Conservation (phyloP, 352 stramenopile genomes). For the Phytopythium sindhum region DNA sequence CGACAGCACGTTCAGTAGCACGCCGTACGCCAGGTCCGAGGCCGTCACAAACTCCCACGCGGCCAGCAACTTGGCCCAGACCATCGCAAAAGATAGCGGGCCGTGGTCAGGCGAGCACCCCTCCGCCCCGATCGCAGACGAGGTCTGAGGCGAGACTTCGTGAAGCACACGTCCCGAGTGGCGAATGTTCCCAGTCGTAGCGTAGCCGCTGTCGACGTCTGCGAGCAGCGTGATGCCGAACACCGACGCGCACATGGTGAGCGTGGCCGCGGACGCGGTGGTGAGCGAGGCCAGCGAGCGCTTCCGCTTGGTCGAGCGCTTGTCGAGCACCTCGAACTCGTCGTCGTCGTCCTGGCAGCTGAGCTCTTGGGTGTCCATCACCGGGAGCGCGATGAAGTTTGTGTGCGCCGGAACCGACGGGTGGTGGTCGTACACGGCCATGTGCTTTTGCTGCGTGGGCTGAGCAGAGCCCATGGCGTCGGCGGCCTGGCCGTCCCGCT, state of each 20-base stretch:
- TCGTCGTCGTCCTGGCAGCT: conserved; percentile 22
- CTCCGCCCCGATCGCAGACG: conserved; percentile 27
- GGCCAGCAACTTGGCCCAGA: conserved; percentile 29
- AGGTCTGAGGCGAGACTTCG: conserved; percentile 30
- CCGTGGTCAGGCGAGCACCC: conserved; percentile 18
- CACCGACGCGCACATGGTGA: conserved; percentile 67
- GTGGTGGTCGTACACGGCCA: conserved; percentile 20
- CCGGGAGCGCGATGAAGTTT: conserved; percentile 8
- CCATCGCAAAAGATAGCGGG: conserved; percentile 26
- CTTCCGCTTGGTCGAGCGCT: conserved; percentile 26
- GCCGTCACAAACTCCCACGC: conserved; percentile 52
- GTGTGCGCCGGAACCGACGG: not conserved
- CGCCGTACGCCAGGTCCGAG: conserved; percentile 59
- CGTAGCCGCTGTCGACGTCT: conserved; percentile 39
- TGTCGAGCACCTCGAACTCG: conserved; percentile 16
- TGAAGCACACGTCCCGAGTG: conserved; percentile 59
- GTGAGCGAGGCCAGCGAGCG: conserved; percentile 28
- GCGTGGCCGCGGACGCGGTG: conserved; percentile 50
- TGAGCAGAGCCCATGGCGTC: conserved; percentile 10
- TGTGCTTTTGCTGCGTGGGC: conserved; percentile 15
- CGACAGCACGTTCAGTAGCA: conserved; percentile 70
- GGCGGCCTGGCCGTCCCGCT: conserved; percentile 16
- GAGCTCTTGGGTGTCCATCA: not conserved
- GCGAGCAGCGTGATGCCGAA: conserved; percentile 76
- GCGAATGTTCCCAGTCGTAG: conserved; percentile 40